These are phyloP conservation scores for Pilatotrama ljubarskyi DNA, from an alignment of 768 basidiomycete species.

Conservation along the genomic window DNA sequence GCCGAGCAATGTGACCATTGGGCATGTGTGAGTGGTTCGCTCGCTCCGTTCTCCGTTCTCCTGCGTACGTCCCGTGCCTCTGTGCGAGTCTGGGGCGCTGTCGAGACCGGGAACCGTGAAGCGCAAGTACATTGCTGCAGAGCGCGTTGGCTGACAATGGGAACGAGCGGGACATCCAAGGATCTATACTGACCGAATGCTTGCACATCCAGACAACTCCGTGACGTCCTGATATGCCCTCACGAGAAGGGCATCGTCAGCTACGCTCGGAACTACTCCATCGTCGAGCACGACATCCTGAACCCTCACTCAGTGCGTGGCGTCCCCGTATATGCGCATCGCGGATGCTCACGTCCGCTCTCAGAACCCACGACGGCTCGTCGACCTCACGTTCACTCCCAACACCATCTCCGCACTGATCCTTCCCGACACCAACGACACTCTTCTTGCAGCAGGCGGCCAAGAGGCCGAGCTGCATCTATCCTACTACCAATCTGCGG, in stretches of 20 bases:
- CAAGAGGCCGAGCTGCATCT: slow-evolving; percentile 73
- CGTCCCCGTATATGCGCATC: slow-evolving; percentile 2
- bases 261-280: slow-evolving; percentile 53
- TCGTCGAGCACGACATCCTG: slow-evolving; percentile 62
- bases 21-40: slow-evolving; percentile 52
- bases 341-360: background rate
- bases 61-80: background rate
- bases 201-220: slow-evolving; percentile 55
- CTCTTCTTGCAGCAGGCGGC: slow-evolving; percentile 74
- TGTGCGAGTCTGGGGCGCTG: too few relatives aligned
- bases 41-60: slow-evolving; percentile 4
- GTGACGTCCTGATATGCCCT: slow-evolving; percentile 78
- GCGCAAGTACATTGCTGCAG: too few relatives aligned
- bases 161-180: background rate
- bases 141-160: too few relatives aligned
- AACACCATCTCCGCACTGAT: slow-evolving; percentile 63
- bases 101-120: too few relatives aligned
- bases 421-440: slow-evolving; percentile 51
- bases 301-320: slow-evolving; percentile 46
- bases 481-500: slow-evolving; percentile 43
- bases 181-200: background rate
- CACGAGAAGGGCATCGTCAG: slow-evolving; percentile 62
- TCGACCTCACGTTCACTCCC: slow-evolving; percentile 56
- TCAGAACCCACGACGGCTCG: slow-evolving; percentile 45
- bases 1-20: slow-evolving; percentile 46